Conservation (phyloP, 1,284 basidiomycete species). For the Neonothopanus nambi region DNA sequence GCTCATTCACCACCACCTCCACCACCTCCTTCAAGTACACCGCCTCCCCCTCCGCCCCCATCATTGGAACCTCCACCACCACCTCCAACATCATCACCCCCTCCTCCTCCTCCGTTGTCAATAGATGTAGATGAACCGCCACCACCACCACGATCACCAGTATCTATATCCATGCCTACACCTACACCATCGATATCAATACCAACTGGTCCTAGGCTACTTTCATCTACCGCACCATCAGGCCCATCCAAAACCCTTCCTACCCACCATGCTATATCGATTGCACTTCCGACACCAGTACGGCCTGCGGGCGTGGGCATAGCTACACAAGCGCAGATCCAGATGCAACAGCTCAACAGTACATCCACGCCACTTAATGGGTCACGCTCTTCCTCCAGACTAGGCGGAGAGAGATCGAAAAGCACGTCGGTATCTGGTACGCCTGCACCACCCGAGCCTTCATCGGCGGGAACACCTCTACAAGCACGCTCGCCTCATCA, state of each 20-base stretch:
- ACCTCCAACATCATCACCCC: constrained; percentile 12
- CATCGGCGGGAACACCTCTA: constrained; percentile 23
- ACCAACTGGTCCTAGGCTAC: constrained; percentile 12
- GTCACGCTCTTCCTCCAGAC: neutral
- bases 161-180: no score
- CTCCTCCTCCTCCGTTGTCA: constrained; percentile 3
- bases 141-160: constrained; percentile 2
- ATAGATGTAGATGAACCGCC: neutral
- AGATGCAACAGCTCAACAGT: constrained; percentile 7
- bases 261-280: constrained; percentile 13
- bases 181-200: no score
- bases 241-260: constrained; percentile 16
- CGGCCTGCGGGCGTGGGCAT: neutral
- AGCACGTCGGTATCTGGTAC: no score
- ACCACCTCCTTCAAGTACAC: no score
- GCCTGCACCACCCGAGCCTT: neutral
- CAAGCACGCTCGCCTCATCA: constrained; percentile 28
- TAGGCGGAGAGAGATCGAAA: neutral
- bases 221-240: constrained; percentile 13
- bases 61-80: constrained; percentile 18
- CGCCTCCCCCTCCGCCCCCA: constrained; percentile 10
- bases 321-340: constrained; percentile 14
- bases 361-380: neutral
- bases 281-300: constrained; percentile 11
- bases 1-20: no score